Evolutionary conservation across 2,329 filamentous ascomycete species (phyloP).

Genomic region (Pezicula carpinea): DNA sequence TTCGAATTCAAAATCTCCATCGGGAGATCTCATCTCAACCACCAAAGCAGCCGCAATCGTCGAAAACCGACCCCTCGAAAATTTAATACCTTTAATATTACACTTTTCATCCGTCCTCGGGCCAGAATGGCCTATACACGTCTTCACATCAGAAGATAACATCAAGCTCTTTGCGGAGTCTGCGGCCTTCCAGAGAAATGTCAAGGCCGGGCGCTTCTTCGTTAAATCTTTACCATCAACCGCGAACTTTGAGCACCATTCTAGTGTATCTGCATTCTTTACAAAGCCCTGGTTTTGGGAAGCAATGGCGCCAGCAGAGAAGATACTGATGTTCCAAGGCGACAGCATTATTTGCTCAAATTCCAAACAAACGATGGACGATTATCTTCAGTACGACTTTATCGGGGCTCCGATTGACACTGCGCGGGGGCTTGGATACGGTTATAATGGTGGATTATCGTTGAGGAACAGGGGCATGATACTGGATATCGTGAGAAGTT

Average conservation of each 20-base stretch:
- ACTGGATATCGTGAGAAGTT: slow-evolving; percentile 19
- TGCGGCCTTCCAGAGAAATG: slow-evolving; percentile 27
- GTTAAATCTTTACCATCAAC: slow-evolving; percentile 30
- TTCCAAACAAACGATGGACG: slow-evolving; percentile 14
- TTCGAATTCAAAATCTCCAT: neutral
- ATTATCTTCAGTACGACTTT: slow-evolving; percentile 23
- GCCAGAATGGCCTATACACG: slow-evolving; percentile 35
- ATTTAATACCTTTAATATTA: slow-evolving; percentile 27
- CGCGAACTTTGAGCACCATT: slow-evolving; percentile 24
- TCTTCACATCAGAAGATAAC: slow-evolving; percentile 26
- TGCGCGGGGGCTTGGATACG: slow-evolving; percentile 9
- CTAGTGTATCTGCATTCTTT: slow-evolving; percentile 13
- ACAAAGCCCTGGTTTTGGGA: slow-evolving; percentile 21
- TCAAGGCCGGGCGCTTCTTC: slow-evolving; percentile 25
- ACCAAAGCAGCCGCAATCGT: slow-evolving; percentile 27
- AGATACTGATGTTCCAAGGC: slow-evolving; percentile 22
- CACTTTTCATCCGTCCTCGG: slow-evolving; percentile 32
- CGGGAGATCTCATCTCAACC: neutral
- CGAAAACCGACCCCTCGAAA: slow-evolving; percentile 23
- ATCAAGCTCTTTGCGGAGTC: slow-evolving; percentile 21
- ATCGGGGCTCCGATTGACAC: slow-evolving; percentile 22
- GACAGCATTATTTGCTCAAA: slow-evolving; percentile 23
- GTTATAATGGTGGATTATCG: slow-evolving; percentile 29
- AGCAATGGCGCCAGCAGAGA: slow-evolving; percentile 17
- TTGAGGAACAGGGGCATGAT: slow-evolving; percentile 27